Percentiles rank a stretch among this genome's conserved stretches.
Evolutionary conservation across 805 yeast genomes (phyloP).

Genomic region (Yamadazyma paraphyllophila): DNA sequence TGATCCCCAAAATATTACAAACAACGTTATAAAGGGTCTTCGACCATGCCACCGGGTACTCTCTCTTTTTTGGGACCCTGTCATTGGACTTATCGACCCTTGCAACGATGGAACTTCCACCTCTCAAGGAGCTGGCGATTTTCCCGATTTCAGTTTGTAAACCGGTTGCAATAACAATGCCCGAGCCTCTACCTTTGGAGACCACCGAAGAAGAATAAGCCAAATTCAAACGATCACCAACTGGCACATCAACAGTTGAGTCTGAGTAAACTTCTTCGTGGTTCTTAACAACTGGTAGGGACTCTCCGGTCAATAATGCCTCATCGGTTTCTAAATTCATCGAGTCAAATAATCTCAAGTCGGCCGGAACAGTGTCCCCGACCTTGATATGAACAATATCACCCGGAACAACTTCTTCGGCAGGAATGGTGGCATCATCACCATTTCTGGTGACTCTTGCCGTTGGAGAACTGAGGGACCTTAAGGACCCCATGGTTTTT

Average conservation of each 20-base stretch:
- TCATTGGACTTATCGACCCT: constrained; percentile 35
- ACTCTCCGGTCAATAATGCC: constrained; percentile 43
- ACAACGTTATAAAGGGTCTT: constrained; percentile 43
- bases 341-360: constrained; percentile 33
- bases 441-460: constrained; percentile 48
- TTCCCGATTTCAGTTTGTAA: constrained; percentile 41
- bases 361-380: constrained; percentile 46
- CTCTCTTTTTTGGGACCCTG: constrained; percentile 37
- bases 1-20: constrained; percentile 45
- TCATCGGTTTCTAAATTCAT: constrained; percentile 44
- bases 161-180: constrained; percentile 40
- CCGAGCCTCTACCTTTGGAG: constrained; percentile 41
- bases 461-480: constrained; percentile 45
- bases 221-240: constrained; percentile 36
- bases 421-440: constrained; percentile 28
- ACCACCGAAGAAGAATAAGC: constrained; percentile 38
- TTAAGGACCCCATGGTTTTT: constrained; percentile 48
- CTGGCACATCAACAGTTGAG: constrained; percentile 32
- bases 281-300: constrained; percentile 34
- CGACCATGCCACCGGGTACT: constrained; percentile 30
- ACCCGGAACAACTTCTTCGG: constrained; percentile 47
- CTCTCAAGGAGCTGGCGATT: constrained; percentile 35
- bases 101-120: constrained; percentile 21
- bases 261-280: constrained; percentile 36
- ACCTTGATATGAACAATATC: constrained; percentile 39